These are phyloP conservation scores for Penicillium sp. DNA, from an alignment of 2,329 filamentous ascomycete species.

Conservation along the genomic window DNA sequence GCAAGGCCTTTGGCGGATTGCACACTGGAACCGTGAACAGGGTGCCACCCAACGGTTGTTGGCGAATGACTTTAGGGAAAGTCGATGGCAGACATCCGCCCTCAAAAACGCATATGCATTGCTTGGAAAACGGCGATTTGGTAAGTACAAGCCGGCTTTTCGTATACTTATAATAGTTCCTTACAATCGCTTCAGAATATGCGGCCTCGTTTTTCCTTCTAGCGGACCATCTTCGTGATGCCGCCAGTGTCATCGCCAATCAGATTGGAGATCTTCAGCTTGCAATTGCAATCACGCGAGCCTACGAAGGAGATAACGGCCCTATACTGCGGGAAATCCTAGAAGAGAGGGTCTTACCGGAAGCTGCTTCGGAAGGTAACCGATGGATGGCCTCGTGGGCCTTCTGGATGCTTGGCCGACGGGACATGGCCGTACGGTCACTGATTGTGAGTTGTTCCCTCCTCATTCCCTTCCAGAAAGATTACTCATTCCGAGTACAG, in stretches of 20 bases:
- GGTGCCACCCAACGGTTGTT: conserved; percentile 72
- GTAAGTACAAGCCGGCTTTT: conserved; percentile 45
- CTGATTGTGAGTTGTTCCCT: conserved; percentile 63
- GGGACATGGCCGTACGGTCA: conserved; percentile 78
- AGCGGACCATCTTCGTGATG: conserved; percentile 78
- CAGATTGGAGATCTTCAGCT: conserved; percentile 87
- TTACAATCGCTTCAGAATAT: conserved; percentile 60
- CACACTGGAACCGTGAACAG: conserved; percentile 84
- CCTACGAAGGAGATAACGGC: conserved; percentile 82
- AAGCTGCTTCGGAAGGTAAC: conserved; percentile 78
- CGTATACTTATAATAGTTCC: neutral
- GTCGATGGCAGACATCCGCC: conserved; percentile 82
- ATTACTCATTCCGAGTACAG: conserved; percentile 41
- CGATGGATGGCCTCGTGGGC: conserved; percentile 95
- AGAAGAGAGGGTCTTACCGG: conserved; percentile 71
- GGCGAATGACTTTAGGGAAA: conserved; percentile 84
- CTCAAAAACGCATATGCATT: conserved; percentile 96
- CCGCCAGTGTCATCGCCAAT: conserved; percentile 79
- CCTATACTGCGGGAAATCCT: conserved; percentile 70
- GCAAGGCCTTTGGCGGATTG: conserved; percentile 91
- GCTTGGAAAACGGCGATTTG: conserved; percentile 83
- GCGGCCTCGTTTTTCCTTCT: conserved; percentile 94
- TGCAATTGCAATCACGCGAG: conserved; percentile 79
- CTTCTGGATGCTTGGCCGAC: conserved; percentile 82
- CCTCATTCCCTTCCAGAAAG: neutral